Evolutionary conservation across 108 stramenopile species (phyloP), one percentile per base, ranked within the genome.

Genomic region (Stephanodiscus minutulus): DNA sequence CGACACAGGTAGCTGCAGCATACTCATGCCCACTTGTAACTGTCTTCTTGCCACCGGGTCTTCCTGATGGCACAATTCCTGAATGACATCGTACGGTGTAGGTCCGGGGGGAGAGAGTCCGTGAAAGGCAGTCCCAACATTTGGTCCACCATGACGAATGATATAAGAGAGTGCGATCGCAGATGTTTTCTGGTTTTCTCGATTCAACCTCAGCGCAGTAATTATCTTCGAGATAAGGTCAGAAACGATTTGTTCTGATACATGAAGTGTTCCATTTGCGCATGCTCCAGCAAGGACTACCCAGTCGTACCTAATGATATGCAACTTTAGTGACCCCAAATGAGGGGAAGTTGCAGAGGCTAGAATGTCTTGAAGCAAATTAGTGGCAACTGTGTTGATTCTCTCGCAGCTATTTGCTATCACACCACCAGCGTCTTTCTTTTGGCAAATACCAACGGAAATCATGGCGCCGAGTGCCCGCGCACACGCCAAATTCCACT

Each of bases 221-320:
- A 77, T 57, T 20, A 55, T 59, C 15, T 39, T 56, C 3, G 75
- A 69, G 39, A 80, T 37, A 36, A 74, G 37, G 18, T 57, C 39
- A 36, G 75, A 53, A 3, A 76, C 66, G 72, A 77, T 81, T 62
- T 67, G n/a, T 20, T 44, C 36, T 28, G 76, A 66, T 47, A 73
- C 65, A 28, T 62, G 27, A 11, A 33, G 24, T 43, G 50, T 27
- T 48, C 81, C 81, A 63, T 73, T 73, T 18, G 76, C 74, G 53
- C 83, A 83, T 72, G 83, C 83, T 21, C 50, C 41, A 17, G 83
- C 74, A 10, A 83, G 66, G 15, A 67, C 54, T 48, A 77, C 70
- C 79, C 79, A 81, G 46, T 83, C 83, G 64, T 70, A 77, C 4
- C 79, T 70, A 21, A 48, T 49, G 52, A 31, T 6, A 27, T 71